Evolutionary conservation across 176 grass and related monocot genomes (phyloP), one percentile per base, ranked within the genome.

Genomic region (Ananas comosus): DNA sequence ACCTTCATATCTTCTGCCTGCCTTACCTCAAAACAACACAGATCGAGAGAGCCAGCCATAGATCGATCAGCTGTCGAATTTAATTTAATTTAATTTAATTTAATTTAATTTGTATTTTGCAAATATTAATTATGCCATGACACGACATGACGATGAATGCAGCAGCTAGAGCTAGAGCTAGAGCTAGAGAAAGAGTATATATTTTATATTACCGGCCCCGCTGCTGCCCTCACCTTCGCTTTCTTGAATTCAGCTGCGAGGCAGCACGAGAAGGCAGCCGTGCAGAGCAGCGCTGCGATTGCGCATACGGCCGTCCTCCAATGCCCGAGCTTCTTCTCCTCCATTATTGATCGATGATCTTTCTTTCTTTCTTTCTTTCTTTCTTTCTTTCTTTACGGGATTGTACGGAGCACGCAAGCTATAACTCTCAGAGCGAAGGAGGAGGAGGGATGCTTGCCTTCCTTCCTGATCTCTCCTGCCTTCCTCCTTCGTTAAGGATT

Each of bases 171-270:
- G n/a, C n/a, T n/a, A n/a, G n/a, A n/a, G n/a, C n/a, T n/a, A n/a
- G n/a, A n/a, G n/a, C n/a, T n/a, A n/a, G 9, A 47, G 42, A 24
- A 48, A 8, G 13, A 58, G 18, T 2, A 1, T 23, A 1, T 23
- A 23, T 23, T 6, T 8, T 2, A 18, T 13, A 57, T 16, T 4
- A 4, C 9, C 11, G 3, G 13, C 13, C 17, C 51, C n/a, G n/a
- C n/a, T n/a, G n/a, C 18, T 16, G 5, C 50, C 10, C 69, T 59
- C 33, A 97, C 89, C 86, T 97, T 83, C 59, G 86, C 82, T 68
- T 78, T 92, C 51, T 51, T 76, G 80, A 97, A 97, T 73, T 97
- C 94, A 9, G 94, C 94, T 22, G 94, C 87, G 65, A 97, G 49
- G 48, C 84, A 87, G 73, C 94, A 97, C 23, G 84, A 88, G 80